phyloP scores from a whole-genome alignment of 2,329 filamentous ascomycete genomes.

The Epichloe scottii region DNA sequence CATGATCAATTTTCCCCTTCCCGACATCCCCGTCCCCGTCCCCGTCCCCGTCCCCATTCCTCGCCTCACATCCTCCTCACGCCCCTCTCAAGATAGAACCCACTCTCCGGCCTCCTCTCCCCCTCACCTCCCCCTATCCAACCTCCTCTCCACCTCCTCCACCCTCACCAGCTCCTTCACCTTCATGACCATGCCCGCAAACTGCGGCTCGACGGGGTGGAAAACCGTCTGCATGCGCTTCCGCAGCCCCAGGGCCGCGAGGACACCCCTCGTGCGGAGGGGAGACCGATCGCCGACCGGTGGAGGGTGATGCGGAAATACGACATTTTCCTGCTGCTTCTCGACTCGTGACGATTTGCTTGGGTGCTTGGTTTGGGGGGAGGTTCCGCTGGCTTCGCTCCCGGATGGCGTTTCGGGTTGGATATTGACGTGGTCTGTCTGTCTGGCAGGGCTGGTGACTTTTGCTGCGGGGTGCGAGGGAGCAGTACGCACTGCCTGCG shows the following conservation, averaged over 20 bases:
- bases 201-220: constrained; percentile 67
- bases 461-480: too few species aligned
- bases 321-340: constrained; percentile 44
- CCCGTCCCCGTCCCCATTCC: neutral
- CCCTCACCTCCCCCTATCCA: constrained; percentile 54
- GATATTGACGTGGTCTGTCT: too few species aligned
- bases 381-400: too few species aligned
- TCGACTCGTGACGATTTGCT: neutral
- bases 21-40: too few species aligned
- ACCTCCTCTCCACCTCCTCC: constrained; percentile 54
- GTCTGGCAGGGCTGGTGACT: too few species aligned
- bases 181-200: constrained; percentile 83
- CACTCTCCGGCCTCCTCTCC: constrained; percentile 60
- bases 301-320: constrained; percentile 88
- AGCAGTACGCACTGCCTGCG: too few species aligned
- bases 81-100: constrained; percentile 65
- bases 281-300: constrained; percentile 81
- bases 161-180: constrained; percentile 88
- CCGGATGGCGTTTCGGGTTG: too few species aligned
- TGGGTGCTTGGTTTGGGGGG: too few species aligned
- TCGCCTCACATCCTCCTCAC: constrained; percentile 14
- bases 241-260: constrained; percentile 73
- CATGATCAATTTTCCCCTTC: neutral
- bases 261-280: constrained; percentile 63
- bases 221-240: constrained; percentile 81